Evolutionary conservation across 306 rosid genomes (phyloP).

Genomic region (Aeschynomene evenia): DNA sequence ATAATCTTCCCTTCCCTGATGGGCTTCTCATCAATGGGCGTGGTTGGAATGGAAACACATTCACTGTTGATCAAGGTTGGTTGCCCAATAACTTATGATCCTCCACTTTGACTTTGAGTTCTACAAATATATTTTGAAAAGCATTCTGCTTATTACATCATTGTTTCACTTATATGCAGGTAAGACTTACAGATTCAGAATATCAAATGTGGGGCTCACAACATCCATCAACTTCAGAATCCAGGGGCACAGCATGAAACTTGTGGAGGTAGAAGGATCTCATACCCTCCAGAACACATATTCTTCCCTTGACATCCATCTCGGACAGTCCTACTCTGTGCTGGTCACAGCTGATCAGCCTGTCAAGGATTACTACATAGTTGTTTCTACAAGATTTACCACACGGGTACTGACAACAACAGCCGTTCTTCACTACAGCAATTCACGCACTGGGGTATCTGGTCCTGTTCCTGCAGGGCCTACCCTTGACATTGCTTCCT

Average conservation of each 20-base stretch:
- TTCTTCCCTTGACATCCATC: slow-evolving; percentile 82
- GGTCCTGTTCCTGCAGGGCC: slow-evolving; percentile 87
- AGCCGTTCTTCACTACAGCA: slow-evolving; percentile 86
- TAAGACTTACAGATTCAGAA: slow-evolving; percentile 83
- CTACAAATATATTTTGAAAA: not conserved
- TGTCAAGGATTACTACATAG: slow-evolving; percentile 75
- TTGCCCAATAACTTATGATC: not conserved
- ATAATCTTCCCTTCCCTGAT: slow-evolving; percentile 78
- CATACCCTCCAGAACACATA: slow-evolving; percentile 84
- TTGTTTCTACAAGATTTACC: slow-evolving; percentile 82
- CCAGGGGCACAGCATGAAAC: slow-evolving; percentile 74
- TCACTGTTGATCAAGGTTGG: slow-evolving; percentile 86
- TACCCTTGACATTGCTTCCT: slow-evolving; percentile 59
- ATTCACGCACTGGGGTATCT: slow-evolving; percentile 66
- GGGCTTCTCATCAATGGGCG: slow-evolving; percentile 93
- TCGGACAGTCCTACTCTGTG: slow-evolving; percentile 90
- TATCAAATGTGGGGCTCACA: slow-evolving; percentile 91
- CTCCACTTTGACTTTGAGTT: slow-evolving; percentile 6
- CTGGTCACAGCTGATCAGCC: slow-evolving; percentile 93
- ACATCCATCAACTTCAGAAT: slow-evolving; percentile 93
- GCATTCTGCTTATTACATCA: slow-evolving; percentile 15
- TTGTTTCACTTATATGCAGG: slow-evolving; percentile 50
- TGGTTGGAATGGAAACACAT: slow-evolving; percentile 89
- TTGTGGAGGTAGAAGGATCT: slow-evolving; percentile 96
- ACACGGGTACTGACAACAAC: slow-evolving; percentile 71